phyloP scores from a whole-genome alignment of 129 eudicot species.

The Centrapalus pauciflorus region DNA sequence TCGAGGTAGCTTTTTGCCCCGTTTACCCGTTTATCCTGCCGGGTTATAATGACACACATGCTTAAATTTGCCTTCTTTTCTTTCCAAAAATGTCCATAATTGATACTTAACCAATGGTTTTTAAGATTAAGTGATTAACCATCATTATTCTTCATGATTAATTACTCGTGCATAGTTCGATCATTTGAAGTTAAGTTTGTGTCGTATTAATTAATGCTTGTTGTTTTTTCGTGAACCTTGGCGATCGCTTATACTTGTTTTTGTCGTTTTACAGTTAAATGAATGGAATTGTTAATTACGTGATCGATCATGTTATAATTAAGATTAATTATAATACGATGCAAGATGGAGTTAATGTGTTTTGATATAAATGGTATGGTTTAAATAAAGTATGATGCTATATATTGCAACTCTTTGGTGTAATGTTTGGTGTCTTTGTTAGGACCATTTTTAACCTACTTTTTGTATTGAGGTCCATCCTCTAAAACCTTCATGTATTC shows the following conservation, averaged over 20 bases:
- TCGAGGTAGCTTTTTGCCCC: slow-evolving; percentile 58
- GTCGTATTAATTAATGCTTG: not conserved
- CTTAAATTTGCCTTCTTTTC: slow-evolving; percentile 7
- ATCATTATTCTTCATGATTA: no score
- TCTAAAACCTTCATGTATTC: slow-evolving; percentile 7
- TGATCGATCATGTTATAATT: not conserved
- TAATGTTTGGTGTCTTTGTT: slow-evolving; percentile 3
- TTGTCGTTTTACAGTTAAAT: no score
- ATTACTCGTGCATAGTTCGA: not conserved
- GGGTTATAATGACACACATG: slow-evolving; percentile 16
- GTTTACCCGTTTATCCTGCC: slow-evolving; percentile 34
- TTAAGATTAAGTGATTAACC: not conserved
- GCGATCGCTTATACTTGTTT: no score
- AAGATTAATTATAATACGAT: not conserved
- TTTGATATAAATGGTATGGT: not conserved
- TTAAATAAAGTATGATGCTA: not conserved
- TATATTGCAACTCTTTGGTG: slow-evolving; percentile 10
- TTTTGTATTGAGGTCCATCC: slow-evolving; percentile 18
- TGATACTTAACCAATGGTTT: not conserved
- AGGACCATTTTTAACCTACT: slow-evolving; percentile 4
- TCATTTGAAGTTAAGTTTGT: not conserved
- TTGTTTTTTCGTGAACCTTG: not conserved
- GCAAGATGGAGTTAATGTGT: not conserved
- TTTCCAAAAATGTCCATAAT: slow-evolving; percentile 8
- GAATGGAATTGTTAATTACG: no score